Evolutionary conservation across 345 rosid species (phyloP), one percentile per base, ranked within the genome.

Genomic region (Microcos paniculata): DNA sequence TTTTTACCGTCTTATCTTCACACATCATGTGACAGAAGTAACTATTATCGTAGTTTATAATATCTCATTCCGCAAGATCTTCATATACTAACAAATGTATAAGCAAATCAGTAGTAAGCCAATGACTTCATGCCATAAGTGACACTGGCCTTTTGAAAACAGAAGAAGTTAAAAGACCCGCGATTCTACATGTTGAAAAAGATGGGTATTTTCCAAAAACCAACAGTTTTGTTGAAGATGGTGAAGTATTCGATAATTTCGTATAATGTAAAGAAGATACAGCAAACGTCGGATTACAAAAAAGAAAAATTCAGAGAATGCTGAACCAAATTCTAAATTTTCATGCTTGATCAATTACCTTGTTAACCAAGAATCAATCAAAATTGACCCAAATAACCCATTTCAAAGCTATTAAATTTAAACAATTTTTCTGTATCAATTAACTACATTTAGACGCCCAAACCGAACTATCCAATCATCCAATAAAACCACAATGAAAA

Each of bases 391-490:
- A 4, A 40, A 51, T 11, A 48, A 30, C 0, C 74, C 4, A 48
- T 28, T 23, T 9, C n/a, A 48, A 70, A 63, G 55, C 77, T 23
- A 62, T 49, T 58, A 24, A 70, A 15, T 52, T 11, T n/a, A n/a
- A 38, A 1, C 6, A 42, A 61, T 0, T 10, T 18, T 26, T 26
- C 21, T 23, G 7, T 40, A n/a, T 18, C 15, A 63, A 56, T 0
- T 14, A 56, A 40, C 68, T 35, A 48, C 62, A 73, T 73, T 68
- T 64, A 19, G 55, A 59, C 26, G 59, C 18, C 23, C 33, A 70
- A 61, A 53, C 40, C 49, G 26, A 52, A 28, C 21, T 58, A 64
- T 21, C n/a, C 19, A 12, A 12, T n/a, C 18, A 63, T 13, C 62
- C 11, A 61, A 33, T 28, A n/a, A 18, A 21, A 46, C 4, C 38